Percentiles rank a stretch among this genome's conserved stretches.
These are phyloP conservation scores for Zymoseptoria ardabiliae DNA, from an alignment of 2,329 filamentous ascomycete species.

Conservation along the genomic window DNA sequence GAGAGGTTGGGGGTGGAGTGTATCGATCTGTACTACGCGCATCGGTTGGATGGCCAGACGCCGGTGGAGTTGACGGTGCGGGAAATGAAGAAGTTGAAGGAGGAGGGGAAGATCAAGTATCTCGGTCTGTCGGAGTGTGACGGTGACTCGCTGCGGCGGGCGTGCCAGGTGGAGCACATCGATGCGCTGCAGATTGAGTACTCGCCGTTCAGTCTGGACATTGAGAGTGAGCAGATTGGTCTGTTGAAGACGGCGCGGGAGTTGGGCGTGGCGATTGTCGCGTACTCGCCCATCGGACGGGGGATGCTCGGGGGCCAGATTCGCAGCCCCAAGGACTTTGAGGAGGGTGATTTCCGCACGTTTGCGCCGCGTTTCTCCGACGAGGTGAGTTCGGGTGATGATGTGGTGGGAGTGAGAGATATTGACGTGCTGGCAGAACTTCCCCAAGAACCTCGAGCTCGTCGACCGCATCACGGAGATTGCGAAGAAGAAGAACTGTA, in stretches of 20 bases:
- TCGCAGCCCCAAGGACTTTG: constrained; percentile 41
- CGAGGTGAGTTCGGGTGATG: constrained; percentile 23
- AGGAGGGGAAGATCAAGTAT: constrained; percentile 51
- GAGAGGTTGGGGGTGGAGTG: constrained; percentile 32
- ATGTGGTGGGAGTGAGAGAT: background rate
- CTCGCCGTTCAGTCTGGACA: constrained; percentile 47
- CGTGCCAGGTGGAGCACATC: constrained; percentile 44
- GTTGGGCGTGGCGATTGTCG: constrained; percentile 50
- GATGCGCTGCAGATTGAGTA: constrained; percentile 47
- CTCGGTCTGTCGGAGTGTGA: constrained; percentile 50
- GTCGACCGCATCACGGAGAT: constrained; percentile 45
- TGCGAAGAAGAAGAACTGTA: constrained; percentile 48
- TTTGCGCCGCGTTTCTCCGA: constrained; percentile 43
- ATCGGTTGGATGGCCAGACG: constrained; percentile 38
- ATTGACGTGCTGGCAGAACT: constrained; percentile 32
- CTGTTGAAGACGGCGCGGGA: constrained; percentile 51
- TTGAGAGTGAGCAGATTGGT: constrained; percentile 46
- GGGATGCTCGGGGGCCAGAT: constrained; percentile 50
- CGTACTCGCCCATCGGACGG: constrained; percentile 54
- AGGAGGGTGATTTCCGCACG: constrained; percentile 42
- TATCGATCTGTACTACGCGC: constrained; percentile 36
- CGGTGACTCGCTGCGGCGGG: constrained; percentile 45
- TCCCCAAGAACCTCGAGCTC: constrained; percentile 49
- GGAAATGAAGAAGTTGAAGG: constrained; percentile 42
- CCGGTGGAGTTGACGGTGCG: constrained; percentile 44